Conservation (phyloP, 495 filamentous ascomycete species). For the Cercophora newfieldiana region DNA sequence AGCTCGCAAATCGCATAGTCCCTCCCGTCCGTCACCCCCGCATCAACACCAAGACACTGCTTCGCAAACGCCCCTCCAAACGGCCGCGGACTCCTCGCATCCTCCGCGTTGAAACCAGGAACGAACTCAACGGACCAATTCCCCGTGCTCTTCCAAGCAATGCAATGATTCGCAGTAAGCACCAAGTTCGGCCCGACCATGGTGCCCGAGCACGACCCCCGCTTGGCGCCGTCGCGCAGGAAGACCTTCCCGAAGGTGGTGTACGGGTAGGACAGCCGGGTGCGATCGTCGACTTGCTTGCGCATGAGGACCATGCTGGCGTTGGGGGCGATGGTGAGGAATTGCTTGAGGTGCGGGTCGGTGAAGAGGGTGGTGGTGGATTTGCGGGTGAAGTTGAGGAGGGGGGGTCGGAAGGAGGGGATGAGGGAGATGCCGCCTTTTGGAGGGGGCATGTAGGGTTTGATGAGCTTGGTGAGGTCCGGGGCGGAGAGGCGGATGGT, state of each 20-base stretch:
- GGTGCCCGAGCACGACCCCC: not conserved
- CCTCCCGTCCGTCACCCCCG: not conserved
- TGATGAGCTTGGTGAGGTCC: not conserved
- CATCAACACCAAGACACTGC: not conserved
- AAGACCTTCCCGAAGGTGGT: constrained; percentile 2
- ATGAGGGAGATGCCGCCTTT: not conserved
- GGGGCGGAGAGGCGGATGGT: not conserved
- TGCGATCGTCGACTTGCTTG: not conserved
- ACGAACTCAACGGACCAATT: not conserved
- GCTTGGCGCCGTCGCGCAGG: not conserved
- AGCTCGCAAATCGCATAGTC: not conserved
- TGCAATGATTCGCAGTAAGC: not conserved
- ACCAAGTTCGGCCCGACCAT: not conserved
- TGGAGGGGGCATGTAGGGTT: constrained; percentile 1
- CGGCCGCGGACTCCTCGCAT: not conserved
- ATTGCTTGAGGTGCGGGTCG: constrained; percentile 1
- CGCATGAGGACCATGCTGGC: not conserved
- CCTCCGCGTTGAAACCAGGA: not conserved
- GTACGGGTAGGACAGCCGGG: not conserved
- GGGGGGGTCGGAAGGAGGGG: not conserved
- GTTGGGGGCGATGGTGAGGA: constrained; percentile 2
- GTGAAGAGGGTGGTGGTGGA: not conserved
- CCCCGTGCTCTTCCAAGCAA: not conserved
- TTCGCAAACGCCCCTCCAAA: not conserved
- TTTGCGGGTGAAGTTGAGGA: constrained; percentile 8